A percentile compares a stretch with the other conserved stretches of the same genome.
Conservation (phyloP, 768 basidiomycete genomes). For the Leccinum pellstonianum region DNA sequence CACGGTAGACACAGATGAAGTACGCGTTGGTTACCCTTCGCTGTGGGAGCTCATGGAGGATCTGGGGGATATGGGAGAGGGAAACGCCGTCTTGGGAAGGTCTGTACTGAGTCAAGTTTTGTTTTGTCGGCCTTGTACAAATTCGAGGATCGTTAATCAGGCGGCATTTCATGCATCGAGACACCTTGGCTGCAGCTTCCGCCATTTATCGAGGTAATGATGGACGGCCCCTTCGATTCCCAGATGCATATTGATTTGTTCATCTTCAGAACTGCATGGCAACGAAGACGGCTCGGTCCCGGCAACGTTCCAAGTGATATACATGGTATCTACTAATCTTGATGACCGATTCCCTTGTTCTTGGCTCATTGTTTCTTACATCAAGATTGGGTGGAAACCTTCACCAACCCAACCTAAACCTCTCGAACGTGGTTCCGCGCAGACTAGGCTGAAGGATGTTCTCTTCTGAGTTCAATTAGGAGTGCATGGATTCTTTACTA, state of each 20-base stretch:
- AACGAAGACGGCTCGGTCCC: constrained; percentile 81
- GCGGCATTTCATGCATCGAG: constrained; percentile 68
- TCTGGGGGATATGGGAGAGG: constrained; percentile 94
- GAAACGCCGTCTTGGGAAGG: constrained; percentile 87
- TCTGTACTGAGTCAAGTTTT: constrained; percentile 30
- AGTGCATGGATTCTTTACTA: background rate
- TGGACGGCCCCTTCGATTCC: background rate
- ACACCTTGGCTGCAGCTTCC: constrained; percentile 87
- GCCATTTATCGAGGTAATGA: constrained; percentile 86
- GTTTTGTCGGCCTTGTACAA: background rate
- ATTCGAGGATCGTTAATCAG: constrained; percentile 35
- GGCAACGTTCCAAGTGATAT: constrained; percentile 96
- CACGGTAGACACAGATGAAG: constrained; percentile 94
- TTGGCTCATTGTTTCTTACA: background rate
- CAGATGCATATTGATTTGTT: background rate
- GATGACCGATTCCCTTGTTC: background rate
- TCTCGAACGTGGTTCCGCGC: constrained; percentile 58
- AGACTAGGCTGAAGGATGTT: constrained; percentile 61
- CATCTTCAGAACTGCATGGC: constrained; percentile 71
- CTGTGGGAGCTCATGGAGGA: constrained; percentile 97
- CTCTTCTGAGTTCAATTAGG: constrained; percentile 33
- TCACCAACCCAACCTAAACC: constrained; percentile 64
- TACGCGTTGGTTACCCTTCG: constrained; percentile 85
- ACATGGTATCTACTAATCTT: constrained; percentile 59
- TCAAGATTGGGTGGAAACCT: constrained; percentile 84